Base-by-base conservation (phyloP, 2,329 filamentous ascomycete species). In the Aureobasidium musti region DNA sequence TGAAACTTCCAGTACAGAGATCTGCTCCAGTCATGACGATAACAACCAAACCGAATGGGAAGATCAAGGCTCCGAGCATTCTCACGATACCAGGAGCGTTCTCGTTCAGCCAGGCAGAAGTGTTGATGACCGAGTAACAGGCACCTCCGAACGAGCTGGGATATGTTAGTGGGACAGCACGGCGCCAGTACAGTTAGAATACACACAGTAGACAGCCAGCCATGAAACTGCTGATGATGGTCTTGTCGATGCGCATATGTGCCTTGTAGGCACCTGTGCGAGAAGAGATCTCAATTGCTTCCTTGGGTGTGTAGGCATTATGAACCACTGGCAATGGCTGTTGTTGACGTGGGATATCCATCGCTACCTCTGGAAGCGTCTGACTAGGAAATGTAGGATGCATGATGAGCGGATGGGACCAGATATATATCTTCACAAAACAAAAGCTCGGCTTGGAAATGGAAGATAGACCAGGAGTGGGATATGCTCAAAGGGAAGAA, bases 181-280 rank as follows among this genome's bases (percentile, higher is more conserved):
- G 13, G 6, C 1, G 8, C 19, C 17, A 21, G 41, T 21, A 11
- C 1, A 10, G 1, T 21, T 5, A 45, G 41, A 45, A 21, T 1
- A 7, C n/a, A 6, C 6, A n/a, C 19, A 86, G 74, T 5, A 86
- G 73, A 67, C 79, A 80, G 0, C 84, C 84, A 5, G 83, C 83
- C 52, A 83, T 81, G 49, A 85, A 78, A 6, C 81, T 75, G 67
- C 81, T 83, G 57, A 83, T 70, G 70, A 85, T 85, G 47, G 84
- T 76, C 69, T 85, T 85, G 71, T 84, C 80, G 5, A 81, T 74
- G 10, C 82, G 77, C 81, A 82, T 85, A 65, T 82, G 79, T 11
- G 82, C 82, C 71, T 86, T 86, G 64, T 78, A 77, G 35, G 77
- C 77, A 5, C 83, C 84, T 14, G 81, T 77, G 11, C 81, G 79